Evolutionary conservation across 345 rosid species (phyloP), one percentile per base, ranked within the genome.

Genomic region (Gossypium stocksii): DNA sequence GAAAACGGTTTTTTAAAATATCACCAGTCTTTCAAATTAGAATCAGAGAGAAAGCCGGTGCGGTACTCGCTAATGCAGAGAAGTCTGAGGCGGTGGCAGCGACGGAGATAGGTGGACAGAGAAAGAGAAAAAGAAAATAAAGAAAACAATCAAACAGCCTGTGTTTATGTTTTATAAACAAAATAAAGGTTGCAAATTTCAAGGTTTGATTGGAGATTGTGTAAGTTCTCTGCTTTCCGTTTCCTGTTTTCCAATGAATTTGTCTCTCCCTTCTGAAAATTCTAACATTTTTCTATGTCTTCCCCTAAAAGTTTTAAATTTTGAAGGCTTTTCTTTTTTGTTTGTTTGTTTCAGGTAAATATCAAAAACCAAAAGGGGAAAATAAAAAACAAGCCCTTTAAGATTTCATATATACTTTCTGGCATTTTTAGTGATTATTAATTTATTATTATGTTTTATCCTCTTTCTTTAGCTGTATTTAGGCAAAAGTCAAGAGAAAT

Each of bases 401-500:
- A 15, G 51, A 15, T 38, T 0, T n/a, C 9, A 68, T 68, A 2
- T 1, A 2, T 1, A 0, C 9, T 56, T 56, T 14, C 49, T 68
- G 8, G 17, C 11, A 2, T 27, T 1, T 45, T 20, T 44, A 20
- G 54, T 51, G 46, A 52, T 5, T 34, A 34, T 34, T 34, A 34
- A 34, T 34, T 34, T 34, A 34, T 34, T 5, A 34, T 64, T 41
- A 19, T 14, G 23, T 5, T 64, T 38, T 38, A 17, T 38, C 67
- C 10, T 29, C 29, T 0, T 25, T 23, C 41, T n/a, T 64, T 41
- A 64, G 25, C 48, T 16, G 0, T 38, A 23, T 17, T 17, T 8
- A 1, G 7, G 41, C 7, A 64, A 17, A 63, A 38, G 7, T 38
- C 41, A 25, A 27, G 49, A 38, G 41, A 70, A 70, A 91, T 91